Percentiles rank a stretch among this genome's conserved stretches.
phyloP scores from a whole-genome alignment of 441 rosid species.

The Pelargonium myrrhifolium region DNA sequence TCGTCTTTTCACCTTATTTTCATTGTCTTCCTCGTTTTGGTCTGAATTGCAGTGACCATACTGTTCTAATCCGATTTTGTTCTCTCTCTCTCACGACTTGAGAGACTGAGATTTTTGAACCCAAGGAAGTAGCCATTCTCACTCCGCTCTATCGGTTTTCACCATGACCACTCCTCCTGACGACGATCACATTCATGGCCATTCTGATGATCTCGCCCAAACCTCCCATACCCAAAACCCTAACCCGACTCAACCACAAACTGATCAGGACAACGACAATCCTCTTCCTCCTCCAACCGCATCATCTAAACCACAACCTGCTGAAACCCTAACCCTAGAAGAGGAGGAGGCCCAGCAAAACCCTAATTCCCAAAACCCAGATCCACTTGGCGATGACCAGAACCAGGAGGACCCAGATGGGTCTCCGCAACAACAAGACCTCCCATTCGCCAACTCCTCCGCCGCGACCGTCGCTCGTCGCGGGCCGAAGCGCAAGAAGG shows the following conservation, averaged over 20 bases:
- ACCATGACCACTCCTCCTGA: background rate
- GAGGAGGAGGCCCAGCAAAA: background rate
- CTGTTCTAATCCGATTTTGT: too few species aligned
- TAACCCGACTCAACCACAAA: background rate
- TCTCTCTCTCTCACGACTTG: too few species aligned
- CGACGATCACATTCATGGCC: background rate
- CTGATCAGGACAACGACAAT: background rate
- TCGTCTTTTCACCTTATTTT: background rate
- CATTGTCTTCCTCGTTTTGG: background rate
- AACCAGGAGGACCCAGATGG: background rate
- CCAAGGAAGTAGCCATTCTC: background rate
- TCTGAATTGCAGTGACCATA: too few species aligned
- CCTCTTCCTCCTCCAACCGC: background rate
- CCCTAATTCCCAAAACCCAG: background rate
- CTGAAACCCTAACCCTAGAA: slow-evolving; percentile 16
- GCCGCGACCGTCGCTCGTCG: slow-evolving; percentile 23
- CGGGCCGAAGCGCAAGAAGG: slow-evolving; percentile 37
- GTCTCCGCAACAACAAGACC: background rate
- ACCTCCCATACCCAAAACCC: slow-evolving; percentile 3
- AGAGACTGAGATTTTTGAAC: background rate
- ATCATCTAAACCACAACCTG: background rate
- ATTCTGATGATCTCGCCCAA: background rate
- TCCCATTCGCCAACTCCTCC: background rate
- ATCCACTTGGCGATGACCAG: background rate
- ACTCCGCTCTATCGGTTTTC: background rate